Evolutionary conservation across 768 basidiomycete genomes (phyloP).

Genomic region (Auricularia auricula-judae): DNA sequence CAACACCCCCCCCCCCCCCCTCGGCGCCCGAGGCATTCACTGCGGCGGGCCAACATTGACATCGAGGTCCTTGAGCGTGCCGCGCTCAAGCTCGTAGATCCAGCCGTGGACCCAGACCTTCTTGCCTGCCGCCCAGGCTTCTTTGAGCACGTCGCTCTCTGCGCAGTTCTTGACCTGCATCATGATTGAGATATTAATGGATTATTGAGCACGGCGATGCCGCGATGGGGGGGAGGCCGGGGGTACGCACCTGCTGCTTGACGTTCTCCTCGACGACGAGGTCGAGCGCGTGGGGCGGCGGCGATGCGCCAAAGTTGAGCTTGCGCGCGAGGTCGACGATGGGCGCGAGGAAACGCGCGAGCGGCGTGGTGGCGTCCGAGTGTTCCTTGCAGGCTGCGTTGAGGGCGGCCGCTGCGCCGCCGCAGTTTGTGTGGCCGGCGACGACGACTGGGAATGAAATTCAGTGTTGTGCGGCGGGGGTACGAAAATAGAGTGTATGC

Average conservation of each 20-base stretch:
- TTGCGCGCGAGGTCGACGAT: conserved; percentile 22
- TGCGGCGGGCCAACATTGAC: conserved; percentile 9
- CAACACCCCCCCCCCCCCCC: not conserved
- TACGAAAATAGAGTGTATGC: conserved; percentile 15
- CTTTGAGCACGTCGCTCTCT: conserved; percentile 18
- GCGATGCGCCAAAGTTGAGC: conserved; percentile 4
- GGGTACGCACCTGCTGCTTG: conserved; percentile 7
- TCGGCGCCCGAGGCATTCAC: not conserved
- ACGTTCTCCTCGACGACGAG: conserved; percentile 11
- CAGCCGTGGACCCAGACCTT: conserved; percentile 53
- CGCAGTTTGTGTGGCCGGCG: conserved; percentile 77
- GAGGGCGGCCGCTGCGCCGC: conserved; percentile 49
- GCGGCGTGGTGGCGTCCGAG: conserved; percentile 10
- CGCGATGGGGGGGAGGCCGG: not conserved
- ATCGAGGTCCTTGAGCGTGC: conserved; percentile 44
- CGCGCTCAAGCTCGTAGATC: conserved; percentile 56
- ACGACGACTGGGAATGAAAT: conserved; percentile 47
- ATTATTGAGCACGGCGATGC: not conserved
- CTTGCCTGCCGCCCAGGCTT: conserved; percentile 23
- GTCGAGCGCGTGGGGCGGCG: not conserved
- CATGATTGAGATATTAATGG: conserved; percentile 24
- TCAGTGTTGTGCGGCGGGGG: not conserved
- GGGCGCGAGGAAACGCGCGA: conserved; percentile 17
- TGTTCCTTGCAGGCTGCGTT: conserved; percentile 8
- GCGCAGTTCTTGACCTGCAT: conserved; percentile 20